A percentile compares a stretch with the other conserved stretches of the same genome.
Conservation (phyloP, 768 basidiomycete genomes). For the Auriculariales sp. region DNA sequence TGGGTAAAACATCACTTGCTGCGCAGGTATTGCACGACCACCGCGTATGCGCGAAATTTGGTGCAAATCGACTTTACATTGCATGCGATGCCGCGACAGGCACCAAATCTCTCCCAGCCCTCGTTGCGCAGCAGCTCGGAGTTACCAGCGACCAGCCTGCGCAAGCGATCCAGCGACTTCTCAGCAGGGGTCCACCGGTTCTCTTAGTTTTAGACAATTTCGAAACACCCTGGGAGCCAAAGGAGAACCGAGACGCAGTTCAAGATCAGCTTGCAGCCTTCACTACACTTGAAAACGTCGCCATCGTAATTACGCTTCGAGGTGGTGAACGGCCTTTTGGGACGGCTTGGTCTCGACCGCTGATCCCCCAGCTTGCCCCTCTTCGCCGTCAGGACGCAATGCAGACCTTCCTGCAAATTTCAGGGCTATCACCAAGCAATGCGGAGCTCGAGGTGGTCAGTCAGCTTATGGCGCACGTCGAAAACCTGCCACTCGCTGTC, state of each 20-base stretch:
- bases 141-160: too few species aligned
- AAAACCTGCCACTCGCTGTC: slow-evolving; percentile 19
- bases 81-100: too few species aligned
- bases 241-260: slow-evolving; percentile 11
- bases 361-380: neutral
- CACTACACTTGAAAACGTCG: slow-evolving; percentile 13
- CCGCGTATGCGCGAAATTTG: too few species aligned
- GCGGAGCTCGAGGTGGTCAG: slow-evolving; percentile 13
- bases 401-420: slow-evolving; percentile 15
- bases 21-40: too few species aligned
- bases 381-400: slow-evolving; percentile 8
- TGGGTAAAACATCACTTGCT: too few species aligned
- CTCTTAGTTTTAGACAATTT: slow-evolving; percentile 26
- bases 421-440: slow-evolving; percentile 10
- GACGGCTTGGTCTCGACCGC: neutral
- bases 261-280: slow-evolving; percentile 14
- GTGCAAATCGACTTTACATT: too few species aligned
- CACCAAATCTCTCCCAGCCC: too few species aligned
- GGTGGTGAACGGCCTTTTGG: neutral
- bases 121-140: too few species aligned
- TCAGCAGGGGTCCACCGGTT: too few species aligned
- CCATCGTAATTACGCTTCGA: slow-evolving; percentile 22
- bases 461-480: slow-evolving; percentile 13
- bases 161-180: too few species aligned
- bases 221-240: slow-evolving; percentile 23